Base-by-base conservation (phyloP, 306 rosid species). In the Lagenaria siceraria region DNA sequence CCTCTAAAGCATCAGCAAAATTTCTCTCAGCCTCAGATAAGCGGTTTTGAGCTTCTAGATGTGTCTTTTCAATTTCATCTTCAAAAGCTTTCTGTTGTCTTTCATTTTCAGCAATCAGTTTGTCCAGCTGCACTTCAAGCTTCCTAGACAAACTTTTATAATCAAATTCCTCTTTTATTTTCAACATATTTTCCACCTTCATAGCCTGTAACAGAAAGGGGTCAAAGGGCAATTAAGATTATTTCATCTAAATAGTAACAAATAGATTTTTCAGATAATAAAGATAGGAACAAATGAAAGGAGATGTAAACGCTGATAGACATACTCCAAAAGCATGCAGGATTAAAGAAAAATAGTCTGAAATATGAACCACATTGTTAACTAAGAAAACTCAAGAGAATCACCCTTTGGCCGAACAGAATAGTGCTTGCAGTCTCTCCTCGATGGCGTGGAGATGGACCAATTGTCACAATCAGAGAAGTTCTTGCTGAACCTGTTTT, bases 381-480 rank as follows among this genome's bases (percentile, higher is more conserved):
- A 77, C 77, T 51, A 12, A 75, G 35, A 35, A 75, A 56, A 54
- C 31, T 29, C 19, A 1, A 75, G 36, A 81, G 8, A 61, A 52
- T 69, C 77, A 12, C 99, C 98, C 99, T 86, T 84, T 95, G 99
- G 55, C 97, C 99, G 77, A 95, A 95, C 79, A 89, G 79, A 80
- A 95, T 92, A 81, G 99, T 92, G 85, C 98, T 92, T 27, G 97
- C 74, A 79, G 99, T 95, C 88, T 95, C 99, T 82, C 99, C 99
- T 75, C 99, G 91, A 84, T 95, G 99, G 49, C 96, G 97, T 70
- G 98, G 99, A 75, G 99, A 95, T 59, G 98, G 99, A 58, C 98
- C 99, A 83, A 95, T 88, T 68, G 99, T 95, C 86, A 92, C 93
- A 86, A 95, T 88, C 81, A 95, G 68, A 70, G 99, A 95, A 79